phyloP scores from a whole-genome alignment of 495 filamentous ascomycete genomes.

The Penicillium crystallinum region DNA sequence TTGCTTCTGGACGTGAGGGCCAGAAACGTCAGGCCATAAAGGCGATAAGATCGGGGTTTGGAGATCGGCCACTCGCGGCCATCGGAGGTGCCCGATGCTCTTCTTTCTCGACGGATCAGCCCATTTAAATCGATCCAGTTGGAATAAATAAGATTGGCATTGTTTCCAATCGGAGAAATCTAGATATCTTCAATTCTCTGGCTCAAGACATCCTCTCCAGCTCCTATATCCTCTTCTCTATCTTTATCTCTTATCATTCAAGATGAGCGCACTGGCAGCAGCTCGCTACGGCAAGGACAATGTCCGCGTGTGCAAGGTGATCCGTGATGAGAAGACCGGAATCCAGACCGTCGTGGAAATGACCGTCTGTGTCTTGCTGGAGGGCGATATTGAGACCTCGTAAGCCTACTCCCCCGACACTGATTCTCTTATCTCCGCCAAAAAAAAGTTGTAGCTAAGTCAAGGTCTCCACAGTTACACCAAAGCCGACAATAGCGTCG shows the following conservation, averaged over 20 bases:
- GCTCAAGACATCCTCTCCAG: background rate
- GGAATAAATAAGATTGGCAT: conserved; percentile 14
- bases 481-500: conserved; percentile 85
- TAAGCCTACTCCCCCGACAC: conserved; percentile 49
- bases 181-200: background rate
- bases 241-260: conserved; percentile 10
- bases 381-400: conserved; percentile 87
- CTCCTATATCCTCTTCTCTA: background rate
- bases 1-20: no score
- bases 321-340: conserved; percentile 67
- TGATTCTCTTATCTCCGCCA: conserved; percentile 4
- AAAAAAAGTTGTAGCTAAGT: conserved; percentile 5
- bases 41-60: conserved; percentile 30
- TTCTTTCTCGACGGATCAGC: conserved; percentile 12
- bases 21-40: background rate
- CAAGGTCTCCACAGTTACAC: conserved; percentile 61
- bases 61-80: conserved; percentile 36
- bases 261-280: conserved; percentile 51
- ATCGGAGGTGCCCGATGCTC: conserved; percentile 43
- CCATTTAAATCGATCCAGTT: conserved; percentile 7
- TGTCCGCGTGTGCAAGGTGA: conserved; percentile 93
- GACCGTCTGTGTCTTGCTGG: conserved; percentile 84
- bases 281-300: conserved; percentile 96
- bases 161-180: background rate
- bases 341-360: conserved; percentile 87